phyloP scores from a whole-genome alignment of 2,329 filamentous ascomycete genomes.

The Zarea fungicola region DNA sequence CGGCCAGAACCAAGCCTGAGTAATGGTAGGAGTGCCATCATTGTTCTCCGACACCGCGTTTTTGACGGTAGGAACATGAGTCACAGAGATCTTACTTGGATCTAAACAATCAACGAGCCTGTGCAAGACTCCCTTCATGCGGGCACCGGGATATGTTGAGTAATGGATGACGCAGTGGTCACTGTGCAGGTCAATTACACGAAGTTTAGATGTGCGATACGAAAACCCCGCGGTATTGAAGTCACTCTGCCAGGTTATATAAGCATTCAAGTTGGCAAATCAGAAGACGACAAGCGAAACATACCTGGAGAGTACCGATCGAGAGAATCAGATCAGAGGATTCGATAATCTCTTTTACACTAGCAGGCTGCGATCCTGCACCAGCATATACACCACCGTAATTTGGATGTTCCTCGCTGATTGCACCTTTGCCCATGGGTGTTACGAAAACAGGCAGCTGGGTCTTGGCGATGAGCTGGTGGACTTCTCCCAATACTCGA shows the following conservation, averaged over 20 bases:
- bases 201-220: constrained; percentile 69
- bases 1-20: constrained; percentile 73
- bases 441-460: constrained; percentile 79
- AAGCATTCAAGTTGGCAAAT: background rate
- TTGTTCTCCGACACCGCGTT: constrained; percentile 42
- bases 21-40: constrained; percentile 46
- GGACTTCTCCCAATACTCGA: constrained; percentile 65
- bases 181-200: constrained; percentile 77
- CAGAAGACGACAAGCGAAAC: background rate
- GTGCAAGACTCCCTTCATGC: constrained; percentile 71
- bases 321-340: constrained; percentile 64
- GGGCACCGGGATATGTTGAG: constrained; percentile 70
- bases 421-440: constrained; percentile 82
- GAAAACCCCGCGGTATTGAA: constrained; percentile 82
- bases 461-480: constrained; percentile 67
- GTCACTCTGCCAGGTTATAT: constrained; percentile 49
- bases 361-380: constrained; percentile 60
- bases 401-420: constrained; percentile 69
- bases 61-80: constrained; percentile 47
- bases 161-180: constrained; percentile 68
- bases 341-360: constrained; percentile 60
- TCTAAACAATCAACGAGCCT: constrained; percentile 61
- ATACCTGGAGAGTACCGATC: constrained; percentile 57
- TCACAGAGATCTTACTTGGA: constrained; percentile 50
- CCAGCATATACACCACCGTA: constrained; percentile 85